A percentile compares a stretch with the other conserved stretches of the same genome.
phyloP scores from a whole-genome alignment of 164 flowering plant species.

The Saururus chinensis region DNA sequence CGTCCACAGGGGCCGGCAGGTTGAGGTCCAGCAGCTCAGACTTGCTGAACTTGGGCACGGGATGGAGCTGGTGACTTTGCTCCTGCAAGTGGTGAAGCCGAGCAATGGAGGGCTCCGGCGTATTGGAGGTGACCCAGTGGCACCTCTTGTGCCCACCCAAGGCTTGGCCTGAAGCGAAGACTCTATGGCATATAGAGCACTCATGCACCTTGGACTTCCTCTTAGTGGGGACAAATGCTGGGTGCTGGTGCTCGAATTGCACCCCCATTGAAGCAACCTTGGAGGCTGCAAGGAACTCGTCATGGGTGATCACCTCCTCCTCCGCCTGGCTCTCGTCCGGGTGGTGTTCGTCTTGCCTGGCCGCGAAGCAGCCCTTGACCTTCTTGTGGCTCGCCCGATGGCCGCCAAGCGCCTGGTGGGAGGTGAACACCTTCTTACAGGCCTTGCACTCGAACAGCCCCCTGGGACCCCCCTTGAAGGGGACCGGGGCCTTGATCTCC shows the following conservation, averaged over 20 bases:
- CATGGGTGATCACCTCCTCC: conserved; percentile 46
- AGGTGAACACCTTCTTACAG: conserved; percentile 80
- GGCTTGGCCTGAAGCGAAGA: conserved; percentile 83
- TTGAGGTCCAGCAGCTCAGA: conserved; percentile 59
- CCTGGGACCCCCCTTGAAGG: conserved; percentile 11
- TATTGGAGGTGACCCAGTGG: conserved; percentile 82
- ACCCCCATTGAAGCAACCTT: conserved; percentile 19
- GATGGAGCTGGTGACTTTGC: conserved; percentile 12
- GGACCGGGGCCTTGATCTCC: conserved; percentile 17
- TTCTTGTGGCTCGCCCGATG: conserved; percentile 97
- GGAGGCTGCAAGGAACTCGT: conserved; percentile 26
- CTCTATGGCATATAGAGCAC: conserved; percentile 75
- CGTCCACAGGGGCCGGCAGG: conserved; percentile 44
- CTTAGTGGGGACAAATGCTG: conserved; percentile 21
- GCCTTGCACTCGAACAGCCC: conserved; percentile 89
- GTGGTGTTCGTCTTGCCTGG: conserved; percentile 43
- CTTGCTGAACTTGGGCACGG: conserved; percentile 15
- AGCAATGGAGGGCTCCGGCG: conserved; percentile 27
- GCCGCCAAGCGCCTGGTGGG: conserved; percentile 87
- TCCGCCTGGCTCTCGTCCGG: conserved; percentile 30
- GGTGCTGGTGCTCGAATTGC: conserved; percentile 23
- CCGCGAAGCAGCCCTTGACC: conserved; percentile 89
- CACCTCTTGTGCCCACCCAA: conserved; percentile 96
- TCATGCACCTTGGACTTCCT: conserved; percentile 74
- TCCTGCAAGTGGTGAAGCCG: too few species aligned